phyloP scores from a whole-genome alignment of 495 filamentous ascomycete genomes.

The Talaromyces borbonicus region DNA sequence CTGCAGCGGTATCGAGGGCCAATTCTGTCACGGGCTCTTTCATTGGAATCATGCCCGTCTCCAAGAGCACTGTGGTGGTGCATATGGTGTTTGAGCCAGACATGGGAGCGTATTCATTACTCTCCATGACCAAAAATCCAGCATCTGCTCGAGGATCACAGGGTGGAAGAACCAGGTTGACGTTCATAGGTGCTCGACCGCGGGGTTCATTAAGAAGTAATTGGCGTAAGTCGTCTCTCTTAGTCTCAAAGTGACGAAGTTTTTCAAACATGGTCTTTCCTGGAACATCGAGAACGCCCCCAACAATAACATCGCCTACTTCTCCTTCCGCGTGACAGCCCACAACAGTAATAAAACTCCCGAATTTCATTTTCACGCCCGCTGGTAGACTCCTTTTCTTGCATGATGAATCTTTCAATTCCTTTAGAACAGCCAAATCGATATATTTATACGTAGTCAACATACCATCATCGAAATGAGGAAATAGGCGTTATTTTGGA shows the following conservation, averaged over 20 bases:
- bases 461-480: too few species aligned
- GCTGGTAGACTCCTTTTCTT: too few species aligned
- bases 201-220: conserved; percentile 29
- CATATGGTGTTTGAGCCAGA: conserved; percentile 28
- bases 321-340: conserved; percentile 24
- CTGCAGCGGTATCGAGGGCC: conserved; percentile 22
- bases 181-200: conserved; percentile 23
- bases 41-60: conserved; percentile 29
- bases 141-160: conserved; percentile 25
- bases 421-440: too few species aligned
- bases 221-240: conserved; percentile 21
- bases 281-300: conserved; percentile 24
- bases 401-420: too few species aligned
- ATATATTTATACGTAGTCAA: too few species aligned
- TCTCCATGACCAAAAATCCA: conserved; percentile 32
- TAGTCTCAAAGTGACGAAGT: conserved; percentile 16
- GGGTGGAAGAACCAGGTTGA: conserved; percentile 26
- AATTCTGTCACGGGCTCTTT: conserved; percentile 22
- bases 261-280: conserved; percentile 26
- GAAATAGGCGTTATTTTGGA: too few species aligned
- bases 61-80: conserved; percentile 24
- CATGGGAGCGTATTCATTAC: conserved; percentile 29
- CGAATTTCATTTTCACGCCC: conserved; percentile 9
- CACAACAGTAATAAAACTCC: conserved; percentile 20
- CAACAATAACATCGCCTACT: conserved; percentile 26